A percentile compares a stretch with the other conserved stretches of the same genome.
Conservation (phyloP, 1,139 yeast genomes). For the Pichiaceae sp. region DNA sequence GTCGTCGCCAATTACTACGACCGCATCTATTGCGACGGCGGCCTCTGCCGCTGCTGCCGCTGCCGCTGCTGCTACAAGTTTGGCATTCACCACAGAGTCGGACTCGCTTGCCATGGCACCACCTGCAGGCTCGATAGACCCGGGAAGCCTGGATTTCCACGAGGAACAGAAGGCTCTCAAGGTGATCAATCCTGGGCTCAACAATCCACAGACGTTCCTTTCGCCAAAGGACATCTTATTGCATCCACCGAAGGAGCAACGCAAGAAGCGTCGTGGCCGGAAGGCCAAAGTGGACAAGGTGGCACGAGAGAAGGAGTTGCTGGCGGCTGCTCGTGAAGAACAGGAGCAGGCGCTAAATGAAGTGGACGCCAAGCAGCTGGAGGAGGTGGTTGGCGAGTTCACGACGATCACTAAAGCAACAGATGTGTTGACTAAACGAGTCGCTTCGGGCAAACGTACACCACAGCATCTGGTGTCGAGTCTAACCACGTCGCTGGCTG, state of each 20-base stretch:
- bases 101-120: not conserved
- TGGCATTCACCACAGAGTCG: not conserved
- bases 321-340: not conserved
- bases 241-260: slow-evolving; percentile 3
- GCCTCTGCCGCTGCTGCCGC: slow-evolving; percentile 13
- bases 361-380: not conserved
- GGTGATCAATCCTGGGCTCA: not conserved
- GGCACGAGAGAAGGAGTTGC: not conserved
- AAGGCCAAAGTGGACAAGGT: not conserved
- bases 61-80: not conserved
- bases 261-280: not conserved
- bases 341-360: not conserved
- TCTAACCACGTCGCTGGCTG: not conserved
- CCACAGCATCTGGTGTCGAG: not conserved
- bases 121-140: not conserved
- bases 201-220: slow-evolving; percentile 1
- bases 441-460: no score
- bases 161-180: not conserved
- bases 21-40: slow-evolving; percentile 24
- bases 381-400: not conserved
- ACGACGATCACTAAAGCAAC: not conserved
- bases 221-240: slow-evolving; percentile 10
- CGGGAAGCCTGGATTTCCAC: not conserved
- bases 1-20: slow-evolving; percentile 20
- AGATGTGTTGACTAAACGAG: not conserved